Percentiles rank a stretch among this genome's conserved stretches.
Evolutionary conservation across 805 yeast species (phyloP).

Genomic region (Candida multigemmis): DNA sequence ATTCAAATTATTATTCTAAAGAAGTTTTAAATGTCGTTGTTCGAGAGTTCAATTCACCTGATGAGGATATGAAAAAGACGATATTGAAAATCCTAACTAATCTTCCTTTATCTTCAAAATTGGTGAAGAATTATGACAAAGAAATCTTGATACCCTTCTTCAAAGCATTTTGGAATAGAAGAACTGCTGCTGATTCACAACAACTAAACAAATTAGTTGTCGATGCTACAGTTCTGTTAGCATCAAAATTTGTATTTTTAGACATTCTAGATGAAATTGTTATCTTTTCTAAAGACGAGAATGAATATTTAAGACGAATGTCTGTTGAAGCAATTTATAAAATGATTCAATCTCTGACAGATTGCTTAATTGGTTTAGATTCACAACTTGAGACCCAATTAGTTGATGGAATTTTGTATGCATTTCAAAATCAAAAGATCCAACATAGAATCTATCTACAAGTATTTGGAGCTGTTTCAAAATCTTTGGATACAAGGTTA

Average conservation of each 20-base stretch:
- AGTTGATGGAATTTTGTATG: constrained; percentile 71
- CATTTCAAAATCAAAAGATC: constrained; percentile 69
- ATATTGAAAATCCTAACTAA: constrained; percentile 61
- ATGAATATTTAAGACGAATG: constrained; percentile 75
- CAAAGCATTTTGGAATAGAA: constrained; percentile 69
- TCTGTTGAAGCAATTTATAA: constrained; percentile 61
- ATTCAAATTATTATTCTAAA: constrained; percentile 66
- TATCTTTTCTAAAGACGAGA: constrained; percentile 63
- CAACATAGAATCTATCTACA: constrained; percentile 48
- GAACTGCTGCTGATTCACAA: constrained; percentile 58
- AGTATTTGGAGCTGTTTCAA: constrained; percentile 57
- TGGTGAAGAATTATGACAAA: constrained; percentile 39
- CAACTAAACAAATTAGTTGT: constrained; percentile 53
- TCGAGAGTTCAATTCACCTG: constrained; percentile 73
- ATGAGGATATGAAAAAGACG: constrained; percentile 77
- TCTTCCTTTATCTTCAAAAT: constrained; percentile 53
- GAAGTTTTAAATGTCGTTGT: constrained; percentile 61
- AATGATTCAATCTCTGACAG: constrained; percentile 33
- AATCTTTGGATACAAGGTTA: constrained; percentile 52
- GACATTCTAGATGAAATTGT: constrained; percentile 51
- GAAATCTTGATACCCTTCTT: constrained; percentile 57
- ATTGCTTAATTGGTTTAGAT: constrained; percentile 42
- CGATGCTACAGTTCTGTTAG: constrained; percentile 60
- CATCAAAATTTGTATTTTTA: constrained; percentile 59
- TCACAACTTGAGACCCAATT: constrained; percentile 55